phyloP scores from a whole-genome alignment of 345 rosid species.

The Murraya koenigii region DNA sequence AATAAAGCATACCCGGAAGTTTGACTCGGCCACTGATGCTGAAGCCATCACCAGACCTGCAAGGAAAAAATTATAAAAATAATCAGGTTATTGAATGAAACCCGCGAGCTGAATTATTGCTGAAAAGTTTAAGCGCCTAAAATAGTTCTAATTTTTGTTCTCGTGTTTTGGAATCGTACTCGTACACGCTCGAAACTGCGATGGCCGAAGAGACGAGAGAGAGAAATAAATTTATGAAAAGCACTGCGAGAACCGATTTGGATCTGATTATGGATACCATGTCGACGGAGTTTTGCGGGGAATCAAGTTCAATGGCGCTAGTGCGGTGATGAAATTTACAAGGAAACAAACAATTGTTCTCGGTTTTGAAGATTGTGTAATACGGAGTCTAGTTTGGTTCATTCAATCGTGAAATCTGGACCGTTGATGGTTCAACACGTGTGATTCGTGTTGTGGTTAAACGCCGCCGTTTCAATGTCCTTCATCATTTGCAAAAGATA shows the following conservation, averaged over 20 bases:
- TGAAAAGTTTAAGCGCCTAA: neutral
- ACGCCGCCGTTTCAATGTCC: neutral
- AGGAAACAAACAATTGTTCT: neutral
- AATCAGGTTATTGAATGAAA: neutral
- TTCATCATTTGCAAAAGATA: no score
- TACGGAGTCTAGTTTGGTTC: neutral
- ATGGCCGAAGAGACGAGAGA: slow-evolving; percentile 32
- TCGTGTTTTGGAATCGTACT: slow-evolving; percentile 21
- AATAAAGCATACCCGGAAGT: slow-evolving; percentile 47
- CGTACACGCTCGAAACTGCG: slow-evolving; percentile 47
- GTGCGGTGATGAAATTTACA: slow-evolving; percentile 9
- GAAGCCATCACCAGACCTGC: slow-evolving; percentile 69
- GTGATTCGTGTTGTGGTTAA: neutral
- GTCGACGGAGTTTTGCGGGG: neutral
- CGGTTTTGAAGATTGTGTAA: neutral
- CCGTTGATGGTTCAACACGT: neutral
- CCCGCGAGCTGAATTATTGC: neutral
- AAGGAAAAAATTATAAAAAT: slow-evolving; percentile 5
- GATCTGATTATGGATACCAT: slow-evolving; percentile 50
- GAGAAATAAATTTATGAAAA: slow-evolving; percentile 31
- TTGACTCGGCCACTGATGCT: slow-evolving; percentile 78
- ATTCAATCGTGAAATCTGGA: neutral
- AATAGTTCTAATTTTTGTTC: neutral
- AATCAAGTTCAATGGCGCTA: slow-evolving; percentile 6
- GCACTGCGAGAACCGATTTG: slow-evolving; percentile 23